Evolutionary conservation across 192 early-diverging fungal genomes (phyloP).

Genomic region (Dispira simplex): DNA sequence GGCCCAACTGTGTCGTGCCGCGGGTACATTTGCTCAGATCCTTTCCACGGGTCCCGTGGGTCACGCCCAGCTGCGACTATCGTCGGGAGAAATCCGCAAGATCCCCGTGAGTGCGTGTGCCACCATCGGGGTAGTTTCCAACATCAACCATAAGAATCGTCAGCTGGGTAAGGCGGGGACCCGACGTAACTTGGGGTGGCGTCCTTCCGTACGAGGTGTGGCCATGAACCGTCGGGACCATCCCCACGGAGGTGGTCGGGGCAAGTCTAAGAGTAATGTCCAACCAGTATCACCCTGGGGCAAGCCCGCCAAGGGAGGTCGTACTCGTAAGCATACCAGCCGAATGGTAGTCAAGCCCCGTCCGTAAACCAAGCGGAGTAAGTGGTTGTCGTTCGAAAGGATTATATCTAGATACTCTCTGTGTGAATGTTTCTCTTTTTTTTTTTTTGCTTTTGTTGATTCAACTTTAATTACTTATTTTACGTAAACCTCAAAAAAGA

Average conservation of each 20-base stretch:
- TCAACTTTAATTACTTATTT: too few relatives aligned
- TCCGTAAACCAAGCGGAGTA: constrained; percentile 1
- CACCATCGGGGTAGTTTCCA: constrained; percentile 80
- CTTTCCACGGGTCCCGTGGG: constrained; percentile 59
- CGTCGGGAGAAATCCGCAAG: constrained; percentile 74
- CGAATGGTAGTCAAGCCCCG: constrained; percentile 51
- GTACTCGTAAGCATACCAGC: constrained; percentile 55
- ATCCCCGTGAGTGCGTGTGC: constrained; percentile 73
- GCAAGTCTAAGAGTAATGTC: constrained; percentile 87
- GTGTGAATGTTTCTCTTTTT: too few relatives aligned
- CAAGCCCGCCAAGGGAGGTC: constrained; percentile 82
- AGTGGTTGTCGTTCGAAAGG: too few relatives aligned
- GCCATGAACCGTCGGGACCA: constrained; percentile 92
- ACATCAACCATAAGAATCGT: constrained; percentile 77
- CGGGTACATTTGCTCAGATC: constrained; percentile 76
- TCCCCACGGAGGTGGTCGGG: constrained; percentile 93
- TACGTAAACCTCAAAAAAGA: too few relatives aligned
- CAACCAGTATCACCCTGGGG: constrained; percentile 83
- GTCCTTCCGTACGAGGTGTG: constrained; percentile 89
- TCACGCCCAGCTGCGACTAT: constrained; percentile 71
- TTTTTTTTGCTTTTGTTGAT: too few relatives aligned
- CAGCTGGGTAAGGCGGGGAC: constrained; percentile 85
- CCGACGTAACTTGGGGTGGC: constrained; percentile 59
- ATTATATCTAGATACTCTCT: too few relatives aligned
- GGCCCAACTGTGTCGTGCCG: constrained; percentile 65